Conservation (phyloP, 768 basidiomycete species). For the Boletus bicolor region DNA sequence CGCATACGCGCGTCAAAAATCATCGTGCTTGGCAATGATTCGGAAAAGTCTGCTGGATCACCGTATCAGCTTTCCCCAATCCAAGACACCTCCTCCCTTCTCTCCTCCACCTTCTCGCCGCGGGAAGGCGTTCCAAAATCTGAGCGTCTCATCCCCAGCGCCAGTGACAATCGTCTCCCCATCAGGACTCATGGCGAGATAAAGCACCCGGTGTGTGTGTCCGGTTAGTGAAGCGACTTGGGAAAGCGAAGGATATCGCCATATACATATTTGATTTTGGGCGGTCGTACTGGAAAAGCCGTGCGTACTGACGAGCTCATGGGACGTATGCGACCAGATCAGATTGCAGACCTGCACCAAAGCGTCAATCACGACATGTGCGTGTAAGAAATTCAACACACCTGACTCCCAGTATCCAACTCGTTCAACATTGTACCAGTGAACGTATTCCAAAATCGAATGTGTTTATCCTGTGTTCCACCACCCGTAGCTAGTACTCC, state of each 20-base stretch:
- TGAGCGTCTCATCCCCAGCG: conserved; percentile 93
- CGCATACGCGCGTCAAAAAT: conserved; percentile 5
- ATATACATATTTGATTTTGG: conserved; percentile 95
- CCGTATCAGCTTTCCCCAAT: conserved; percentile 52
- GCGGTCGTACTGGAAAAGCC: conserved; percentile 92
- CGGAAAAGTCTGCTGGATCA: conserved; percentile 19
- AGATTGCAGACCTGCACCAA: conserved; percentile 87
- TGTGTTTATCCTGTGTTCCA: conserved; percentile 98
- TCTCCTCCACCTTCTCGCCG: conserved; percentile 49
- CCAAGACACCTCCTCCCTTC: conserved; percentile 39
- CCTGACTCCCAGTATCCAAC: conserved; percentile 95
- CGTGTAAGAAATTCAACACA: conserved; percentile 26
- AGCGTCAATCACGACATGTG: conserved; percentile 4
- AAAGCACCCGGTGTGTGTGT: conserved; percentile 91
- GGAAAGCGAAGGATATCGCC: conserved; percentile 90
- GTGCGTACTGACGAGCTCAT: conserved; percentile 97
- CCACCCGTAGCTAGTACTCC: conserved; percentile 93
- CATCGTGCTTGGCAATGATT: background rate
- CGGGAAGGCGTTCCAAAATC: conserved; percentile 99
- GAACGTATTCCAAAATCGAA: conserved; percentile 93
- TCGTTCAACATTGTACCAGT: conserved; percentile 83
- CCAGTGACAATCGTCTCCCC: conserved; percentile 98
- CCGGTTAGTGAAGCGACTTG: conserved; percentile 95
- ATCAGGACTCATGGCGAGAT: conserved; percentile 96
- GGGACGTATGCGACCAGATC: conserved; percentile 92